Evolutionary conservation across 2,329 filamentous ascomycete species (phyloP), one percentile per base, ranked within the genome.

Genomic region (Penicillium sp.): DNA sequence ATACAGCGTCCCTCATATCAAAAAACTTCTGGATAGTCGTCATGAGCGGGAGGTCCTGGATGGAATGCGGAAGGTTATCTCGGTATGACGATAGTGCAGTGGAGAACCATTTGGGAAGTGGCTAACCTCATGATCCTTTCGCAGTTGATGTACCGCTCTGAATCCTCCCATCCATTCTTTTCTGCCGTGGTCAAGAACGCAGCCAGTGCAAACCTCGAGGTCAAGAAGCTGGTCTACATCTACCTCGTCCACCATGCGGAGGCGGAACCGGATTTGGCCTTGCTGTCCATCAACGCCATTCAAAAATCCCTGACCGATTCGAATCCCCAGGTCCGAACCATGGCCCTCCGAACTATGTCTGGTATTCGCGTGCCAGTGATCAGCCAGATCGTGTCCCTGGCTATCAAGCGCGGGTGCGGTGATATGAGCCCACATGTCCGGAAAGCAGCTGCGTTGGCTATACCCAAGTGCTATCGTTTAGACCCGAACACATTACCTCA

Each of bases 161-260:
- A 96, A 73, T 89, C 91, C 65, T 96, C 92, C 56, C 82, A 96
- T 2, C 88, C 90, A 22, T 96, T 93, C 82, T 99, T 99, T 81
- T 96, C 93, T n/a, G 90, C 92, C 24, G 90, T 99, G 54, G 91
- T 99, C 74, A 99, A 99, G 80, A 99, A 98, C 68, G 91, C 97
- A 58, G 93, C 93, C 27, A 96, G 91, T 37, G 90, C 93, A 14
- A 96, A 92, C 68, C 84, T 97, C 68, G 92, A 96, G 70, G 93
- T 98, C 75, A 96, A 97, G 78, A 98, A 98, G 76, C 86, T 99
- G 55, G 95, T 99, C 61, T 99, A 99, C 80, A 96, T 97, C 73
- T 99, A 97, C 77, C 87, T 99, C 60, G 89, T 98, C 59, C 91
- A 96, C 73, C 93, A 99, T 82, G 95, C 95, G 73, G 95, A 98